A percentile compares a stretch with the other conserved stretches of the same genome.
These are phyloP conservation scores for Diutina mesorugosa DNA, from an alignment of 1,139 yeast genomes.

Conservation along the genomic window DNA sequence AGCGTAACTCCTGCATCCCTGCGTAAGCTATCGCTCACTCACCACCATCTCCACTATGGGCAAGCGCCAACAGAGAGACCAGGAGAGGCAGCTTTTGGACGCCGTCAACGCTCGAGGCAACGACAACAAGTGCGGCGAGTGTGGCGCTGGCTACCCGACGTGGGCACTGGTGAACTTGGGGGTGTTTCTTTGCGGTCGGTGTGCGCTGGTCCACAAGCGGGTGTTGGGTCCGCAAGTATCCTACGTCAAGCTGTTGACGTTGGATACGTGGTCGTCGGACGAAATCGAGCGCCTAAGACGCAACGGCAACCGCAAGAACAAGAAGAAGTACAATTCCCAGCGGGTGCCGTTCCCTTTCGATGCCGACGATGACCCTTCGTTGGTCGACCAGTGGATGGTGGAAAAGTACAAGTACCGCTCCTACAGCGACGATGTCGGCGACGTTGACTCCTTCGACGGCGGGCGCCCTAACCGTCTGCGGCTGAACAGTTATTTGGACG, in stretches of 20 bases:
- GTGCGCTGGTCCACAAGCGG: constrained; percentile 69
- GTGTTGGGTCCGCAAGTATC: constrained; percentile 36
- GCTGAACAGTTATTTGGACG: background rate
- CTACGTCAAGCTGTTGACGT: constrained; percentile 64
- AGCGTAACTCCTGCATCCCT: background rate
- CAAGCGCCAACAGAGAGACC: constrained; percentile 21
- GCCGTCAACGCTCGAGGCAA: constrained; percentile 25
- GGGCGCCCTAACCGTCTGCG: background rate
- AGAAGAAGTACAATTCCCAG: constrained; percentile 49
- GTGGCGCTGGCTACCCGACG: constrained; percentile 51
- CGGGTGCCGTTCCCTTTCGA: constrained; percentile 59
- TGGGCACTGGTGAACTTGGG: constrained; percentile 43
- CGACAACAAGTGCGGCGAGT: constrained; percentile 63
- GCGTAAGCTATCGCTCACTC: background rate
- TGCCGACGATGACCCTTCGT: constrained; percentile 40
- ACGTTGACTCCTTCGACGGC: constrained; percentile 12
- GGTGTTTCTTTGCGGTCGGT: constrained; percentile 61
- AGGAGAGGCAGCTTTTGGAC: constrained; percentile 31
- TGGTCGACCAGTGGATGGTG: constrained; percentile 36
- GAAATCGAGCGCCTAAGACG: constrained; percentile 45
- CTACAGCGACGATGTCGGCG: constrained; percentile 24
- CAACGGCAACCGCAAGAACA: constrained; percentile 57
- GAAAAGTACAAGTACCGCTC: constrained; percentile 37
- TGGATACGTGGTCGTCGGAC: constrained; percentile 64
- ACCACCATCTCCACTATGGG: constrained; percentile 10